Evolutionary conservation across 768 basidiomycete genomes (phyloP).

Genomic region (Suillus subluteus): DNA sequence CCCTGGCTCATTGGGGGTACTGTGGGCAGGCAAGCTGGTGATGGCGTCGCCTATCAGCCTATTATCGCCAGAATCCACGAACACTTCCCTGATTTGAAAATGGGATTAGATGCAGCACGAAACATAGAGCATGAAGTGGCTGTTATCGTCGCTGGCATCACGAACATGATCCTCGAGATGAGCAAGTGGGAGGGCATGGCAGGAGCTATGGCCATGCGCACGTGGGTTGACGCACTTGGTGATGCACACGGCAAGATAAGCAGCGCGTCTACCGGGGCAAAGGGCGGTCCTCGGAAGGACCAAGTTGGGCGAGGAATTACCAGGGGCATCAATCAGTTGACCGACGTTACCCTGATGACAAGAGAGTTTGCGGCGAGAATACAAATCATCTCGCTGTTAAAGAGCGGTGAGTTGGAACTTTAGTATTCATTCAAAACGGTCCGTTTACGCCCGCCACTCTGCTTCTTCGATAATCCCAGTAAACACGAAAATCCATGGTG

Average conservation of each 20-base stretch:
- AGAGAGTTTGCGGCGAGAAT: constrained; percentile 57
- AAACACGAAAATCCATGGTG: constrained; percentile 50
- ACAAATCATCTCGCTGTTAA: constrained; percentile 56
- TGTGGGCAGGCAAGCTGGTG: constrained; percentile 50
- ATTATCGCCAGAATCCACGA: constrained; percentile 50
- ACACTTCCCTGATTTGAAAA: constrained; percentile 49
- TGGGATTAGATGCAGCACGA: constrained; percentile 51
- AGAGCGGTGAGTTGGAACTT: constrained; percentile 44
- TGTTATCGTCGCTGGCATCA: constrained; percentile 53
- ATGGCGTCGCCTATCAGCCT: constrained; percentile 52
- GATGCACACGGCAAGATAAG: constrained; percentile 43
- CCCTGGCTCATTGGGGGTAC: constrained; percentile 47
- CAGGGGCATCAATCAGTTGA: constrained; percentile 53
- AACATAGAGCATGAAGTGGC: constrained; percentile 52
- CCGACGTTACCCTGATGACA: constrained; percentile 53
- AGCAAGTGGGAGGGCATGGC: constrained; percentile 61
- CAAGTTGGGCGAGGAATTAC: constrained; percentile 51
- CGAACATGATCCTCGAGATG: constrained; percentile 57
- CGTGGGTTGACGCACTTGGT: constrained; percentile 53
- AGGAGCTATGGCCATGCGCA: constrained; percentile 57
- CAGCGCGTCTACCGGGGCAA: constrained; percentile 15
- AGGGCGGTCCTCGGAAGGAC: constrained; percentile 39
- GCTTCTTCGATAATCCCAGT: constrained; percentile 33
- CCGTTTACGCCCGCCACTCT: constrained; percentile 1
- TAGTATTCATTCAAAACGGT: neutral